phyloP scores from a whole-genome alignment of 768 basidiomycete species.

The Pulveroboletus frians region DNA sequence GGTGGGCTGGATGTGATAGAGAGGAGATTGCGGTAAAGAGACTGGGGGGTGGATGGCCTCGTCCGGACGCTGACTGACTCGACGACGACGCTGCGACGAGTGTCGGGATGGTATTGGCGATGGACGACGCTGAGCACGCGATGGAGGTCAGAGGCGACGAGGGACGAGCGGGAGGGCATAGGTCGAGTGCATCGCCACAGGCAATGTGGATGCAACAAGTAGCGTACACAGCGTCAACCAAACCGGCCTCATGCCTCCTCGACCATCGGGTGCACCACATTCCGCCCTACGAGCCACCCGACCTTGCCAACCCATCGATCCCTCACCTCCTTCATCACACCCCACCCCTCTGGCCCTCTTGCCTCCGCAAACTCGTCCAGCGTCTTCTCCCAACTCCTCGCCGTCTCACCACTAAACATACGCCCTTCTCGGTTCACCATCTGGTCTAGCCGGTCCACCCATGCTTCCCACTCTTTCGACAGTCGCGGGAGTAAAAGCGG shows the following conservation, averaged over 20 bases:
- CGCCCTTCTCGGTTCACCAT: constrained; percentile 67
- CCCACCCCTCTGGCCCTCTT: constrained; percentile 40
- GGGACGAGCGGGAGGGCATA: neutral
- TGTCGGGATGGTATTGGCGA: neutral
- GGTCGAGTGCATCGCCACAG: constrained; percentile 9
- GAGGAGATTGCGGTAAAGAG: constrained; percentile 34
- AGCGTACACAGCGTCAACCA: neutral
- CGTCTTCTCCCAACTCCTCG: constrained; percentile 60
- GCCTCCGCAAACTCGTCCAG: constrained; percentile 62
- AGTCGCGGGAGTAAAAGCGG: constrained; percentile 61
- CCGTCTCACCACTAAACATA: constrained; percentile 75
- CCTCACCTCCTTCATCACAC: constrained; percentile 41
- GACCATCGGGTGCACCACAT: constrained; percentile 29
- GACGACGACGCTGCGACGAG: no score
- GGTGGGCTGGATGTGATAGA: constrained; percentile 17
- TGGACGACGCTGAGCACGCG: neutral
- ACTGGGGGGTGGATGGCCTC: no score
- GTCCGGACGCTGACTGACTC: no score
- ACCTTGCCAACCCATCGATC: constrained; percentile 71
- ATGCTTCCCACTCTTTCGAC: constrained; percentile 70
- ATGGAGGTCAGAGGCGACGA: neutral
- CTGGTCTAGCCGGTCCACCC: constrained; percentile 66
- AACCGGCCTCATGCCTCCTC: constrained; percentile 4
- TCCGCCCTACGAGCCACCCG: constrained; percentile 69
- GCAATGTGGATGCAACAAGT: neutral